Evolutionary conservation across 305 asterid species (phyloP).

Genomic region (Solanum aculeatissimum): DNA sequence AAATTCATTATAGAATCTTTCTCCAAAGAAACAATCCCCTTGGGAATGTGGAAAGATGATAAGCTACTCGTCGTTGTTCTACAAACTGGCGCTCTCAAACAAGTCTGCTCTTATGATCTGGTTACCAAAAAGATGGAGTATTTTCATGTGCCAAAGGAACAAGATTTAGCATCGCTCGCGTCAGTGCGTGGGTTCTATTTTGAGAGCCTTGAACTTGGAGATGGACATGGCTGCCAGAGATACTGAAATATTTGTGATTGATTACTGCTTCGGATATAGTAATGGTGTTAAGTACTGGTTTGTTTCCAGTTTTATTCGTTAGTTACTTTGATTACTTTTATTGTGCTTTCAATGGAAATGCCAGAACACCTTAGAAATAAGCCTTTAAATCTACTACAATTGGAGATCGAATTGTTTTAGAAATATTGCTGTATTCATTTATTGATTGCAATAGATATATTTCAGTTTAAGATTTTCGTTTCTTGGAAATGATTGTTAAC

Average conservation of each 20-base stretch:
- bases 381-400: neutral
- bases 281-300: neutral
- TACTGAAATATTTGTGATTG: neutral
- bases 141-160: neutral
- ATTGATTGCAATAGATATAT: neutral
- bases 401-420: neutral
- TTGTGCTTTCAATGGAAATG: neutral
- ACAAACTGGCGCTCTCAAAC: neutral
- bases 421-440: neutral
- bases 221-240: neutral
- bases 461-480: too few relatives aligned
- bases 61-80: neutral
- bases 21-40: neutral
- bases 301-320: neutral
- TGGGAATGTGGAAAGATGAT: neutral
- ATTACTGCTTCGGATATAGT: neutral
- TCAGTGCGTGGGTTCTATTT: neutral
- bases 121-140: neutral
- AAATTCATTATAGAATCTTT: neutral
- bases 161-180: neutral
- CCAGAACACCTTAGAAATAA: neutral
- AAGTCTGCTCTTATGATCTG: neutral
- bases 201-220: neutral
- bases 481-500: too few relatives aligned
- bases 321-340: neutral